Conservation (phyloP, 1,284 basidiomycete species). For the Ceratobasidium theobromae region DNA sequence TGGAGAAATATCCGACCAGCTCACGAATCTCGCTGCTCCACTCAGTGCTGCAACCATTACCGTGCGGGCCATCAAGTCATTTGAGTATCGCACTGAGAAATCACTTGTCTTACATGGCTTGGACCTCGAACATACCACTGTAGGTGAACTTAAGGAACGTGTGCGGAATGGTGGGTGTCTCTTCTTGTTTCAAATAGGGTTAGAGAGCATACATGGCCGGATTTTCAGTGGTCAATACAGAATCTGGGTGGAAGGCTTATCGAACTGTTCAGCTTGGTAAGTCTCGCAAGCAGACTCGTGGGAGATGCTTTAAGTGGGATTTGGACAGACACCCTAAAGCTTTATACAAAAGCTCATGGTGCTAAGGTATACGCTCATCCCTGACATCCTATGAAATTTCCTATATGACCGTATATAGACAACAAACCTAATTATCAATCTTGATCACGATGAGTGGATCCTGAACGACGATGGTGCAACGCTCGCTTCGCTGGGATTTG, state of each 20-base stretch:
- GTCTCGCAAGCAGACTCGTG: slow-evolving; percentile 34
- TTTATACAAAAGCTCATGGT: slow-evolving; percentile 93
- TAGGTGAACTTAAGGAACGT: slow-evolving; percentile 72
- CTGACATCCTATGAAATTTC: background rate
- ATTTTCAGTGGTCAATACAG: slow-evolving; percentile 53
- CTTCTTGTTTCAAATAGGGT: slow-evolving; percentile 31
- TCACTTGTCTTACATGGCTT: slow-evolving; percentile 81
- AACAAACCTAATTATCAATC: slow-evolving; percentile 91
- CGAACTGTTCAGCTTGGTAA: slow-evolving; percentile 67
- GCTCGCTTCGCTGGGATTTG: slow-evolving; percentile 70
- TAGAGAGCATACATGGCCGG: slow-evolving; percentile 10
- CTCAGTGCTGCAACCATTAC: slow-evolving; percentile 78
- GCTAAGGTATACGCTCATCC: slow-evolving; percentile 75
- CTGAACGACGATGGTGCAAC: slow-evolving; percentile 64
- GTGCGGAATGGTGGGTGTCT: slow-evolving; percentile 58
- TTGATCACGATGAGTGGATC: slow-evolving; percentile 93
- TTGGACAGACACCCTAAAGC: slow-evolving; percentile 79
- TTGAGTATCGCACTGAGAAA: slow-evolving; percentile 89
- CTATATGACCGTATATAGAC: slow-evolving; percentile 56
- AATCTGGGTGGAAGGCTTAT: slow-evolving; percentile 85
- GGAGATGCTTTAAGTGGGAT: background rate
- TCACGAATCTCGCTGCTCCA: slow-evolving; percentile 68
- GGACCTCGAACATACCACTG: slow-evolving; percentile 77
- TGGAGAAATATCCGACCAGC: slow-evolving; percentile 36
- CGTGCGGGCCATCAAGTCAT: slow-evolving; percentile 93